A percentile compares a stretch with the other conserved stretches of the same genome.
phyloP scores from a whole-genome alignment of 2,329 filamentous ascomycete species.

The Pseudocercospora crystallina region DNA sequence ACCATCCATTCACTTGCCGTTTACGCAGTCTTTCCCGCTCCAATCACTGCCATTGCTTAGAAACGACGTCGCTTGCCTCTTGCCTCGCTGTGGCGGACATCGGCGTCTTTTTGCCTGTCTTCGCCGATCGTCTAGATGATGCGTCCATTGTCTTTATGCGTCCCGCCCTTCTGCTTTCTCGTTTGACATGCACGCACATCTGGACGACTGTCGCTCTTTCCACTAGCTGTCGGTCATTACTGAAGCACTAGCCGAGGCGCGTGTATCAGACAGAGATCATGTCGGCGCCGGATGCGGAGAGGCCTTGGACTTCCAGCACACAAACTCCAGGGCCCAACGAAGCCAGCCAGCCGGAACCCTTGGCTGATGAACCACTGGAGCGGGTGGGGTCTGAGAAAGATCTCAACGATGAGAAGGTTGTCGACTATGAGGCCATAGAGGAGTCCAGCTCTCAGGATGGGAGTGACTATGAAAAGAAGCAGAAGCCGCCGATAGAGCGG shows the following conservation, averaged over 20 bases:
- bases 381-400: conserved; percentile 38
- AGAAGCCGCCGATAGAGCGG: conserved; percentile 19
- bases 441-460: conserved; percentile 25
- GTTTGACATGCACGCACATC: not conserved
- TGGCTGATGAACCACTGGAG: conserved; percentile 41
- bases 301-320: conserved; percentile 17
- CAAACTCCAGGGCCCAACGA: conserved; percentile 21
- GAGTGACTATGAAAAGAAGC: conserved; percentile 24
- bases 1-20: conserved; percentile 1
- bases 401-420: conserved; percentile 34
- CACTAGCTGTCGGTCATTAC: not conserved
- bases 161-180: conserved; percentile 1
- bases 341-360: conserved; percentile 38
- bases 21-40: conserved; percentile 4
- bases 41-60: conserved; percentile 6
- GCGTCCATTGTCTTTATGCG: conserved; percentile 7
- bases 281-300: conserved; percentile 19
- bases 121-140: conserved; percentile 3
- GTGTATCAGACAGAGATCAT: conserved; percentile 9
- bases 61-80: not conserved
- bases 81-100: not conserved
- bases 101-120: conserved; percentile 2
- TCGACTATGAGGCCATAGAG: conserved; percentile 31
- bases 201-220: not conserved
- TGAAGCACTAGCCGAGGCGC: too few relatives aligned